These are phyloP conservation scores for Batrachochytrium dendrobatidis DNA, from an alignment of 371 early-diverging fungal species.

Conservation along the genomic window DNA sequence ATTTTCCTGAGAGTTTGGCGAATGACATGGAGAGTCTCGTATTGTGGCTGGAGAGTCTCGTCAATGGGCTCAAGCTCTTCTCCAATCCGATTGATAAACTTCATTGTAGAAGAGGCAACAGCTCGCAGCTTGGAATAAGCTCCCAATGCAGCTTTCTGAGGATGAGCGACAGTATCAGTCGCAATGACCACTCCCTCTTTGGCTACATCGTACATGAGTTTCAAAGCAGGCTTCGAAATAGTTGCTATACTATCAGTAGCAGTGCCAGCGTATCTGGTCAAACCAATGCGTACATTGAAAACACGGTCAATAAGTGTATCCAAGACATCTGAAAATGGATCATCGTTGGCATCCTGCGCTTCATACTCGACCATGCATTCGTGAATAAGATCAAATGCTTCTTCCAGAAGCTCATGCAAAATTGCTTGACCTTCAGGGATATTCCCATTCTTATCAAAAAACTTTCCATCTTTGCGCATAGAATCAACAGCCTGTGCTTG, in stretches of 20 bases:
- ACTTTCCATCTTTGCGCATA: constrained; percentile 19
- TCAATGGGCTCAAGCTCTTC: not conserved
- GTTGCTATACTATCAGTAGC: not conserved
- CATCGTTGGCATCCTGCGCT: not conserved
- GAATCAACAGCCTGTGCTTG: constrained; percentile 20
- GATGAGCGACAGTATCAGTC: not conserved
- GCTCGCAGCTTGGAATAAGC: not conserved
- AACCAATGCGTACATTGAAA: not conserved
- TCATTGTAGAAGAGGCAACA: not conserved
- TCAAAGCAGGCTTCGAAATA: not conserved
- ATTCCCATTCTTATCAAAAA: constrained; percentile 5
- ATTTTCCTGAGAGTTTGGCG: not conserved
- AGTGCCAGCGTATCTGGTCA: not conserved
- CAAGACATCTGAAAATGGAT: not conserved
- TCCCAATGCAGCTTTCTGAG: not conserved
- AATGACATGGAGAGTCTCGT: not conserved
- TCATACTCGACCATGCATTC: constrained; percentile 23
- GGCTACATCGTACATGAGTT: not conserved
- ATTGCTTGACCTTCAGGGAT: constrained; percentile 27
- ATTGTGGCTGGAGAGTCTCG: not conserved
- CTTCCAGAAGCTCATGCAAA: constrained; percentile 19
- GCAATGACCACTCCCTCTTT: not conserved
- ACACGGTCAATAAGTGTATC: constrained; percentile 8
- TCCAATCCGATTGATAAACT: not conserved
- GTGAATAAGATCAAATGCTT: constrained; percentile 31